Percentiles rank a stretch among this genome's conserved stretches.
Evolutionary conservation across 495 filamentous ascomycete genomes (phyloP).

Genomic region (Penicillium samsonianum): DNA sequence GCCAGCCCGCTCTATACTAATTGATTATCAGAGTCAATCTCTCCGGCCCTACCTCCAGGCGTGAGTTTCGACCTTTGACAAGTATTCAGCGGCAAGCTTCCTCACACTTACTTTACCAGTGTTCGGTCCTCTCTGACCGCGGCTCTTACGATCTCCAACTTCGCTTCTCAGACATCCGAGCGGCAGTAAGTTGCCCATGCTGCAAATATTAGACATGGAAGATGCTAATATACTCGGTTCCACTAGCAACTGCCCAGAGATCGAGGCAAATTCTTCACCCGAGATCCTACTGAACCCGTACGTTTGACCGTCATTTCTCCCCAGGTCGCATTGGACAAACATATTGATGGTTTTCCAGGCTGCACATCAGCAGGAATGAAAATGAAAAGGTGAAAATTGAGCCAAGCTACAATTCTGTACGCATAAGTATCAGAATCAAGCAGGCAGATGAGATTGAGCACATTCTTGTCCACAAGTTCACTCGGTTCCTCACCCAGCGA

Average conservation of each 20-base stretch:
- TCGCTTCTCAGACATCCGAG: slow-evolving; percentile 93
- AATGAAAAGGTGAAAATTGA: slow-evolving; percentile 81
- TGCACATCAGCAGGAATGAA: slow-evolving; percentile 80
- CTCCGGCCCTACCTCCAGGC: slow-evolving; percentile 90
- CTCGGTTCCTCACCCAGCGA: slow-evolving; percentile 90
- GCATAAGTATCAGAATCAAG: slow-evolving; percentile 97
- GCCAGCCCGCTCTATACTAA: slow-evolving; percentile 10
- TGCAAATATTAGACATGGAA: background rate
- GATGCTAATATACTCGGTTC: background rate
- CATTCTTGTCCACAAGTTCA: slow-evolving; percentile 94
- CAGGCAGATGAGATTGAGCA: slow-evolving; percentile 99
- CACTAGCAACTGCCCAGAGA: slow-evolving; percentile 83
- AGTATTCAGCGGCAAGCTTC: background rate
- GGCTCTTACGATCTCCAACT: slow-evolving; percentile 93
- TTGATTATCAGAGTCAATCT: slow-evolving; percentile 78
- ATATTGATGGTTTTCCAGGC: slow-evolving; percentile 6
- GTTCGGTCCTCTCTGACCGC: slow-evolving; percentile 92
- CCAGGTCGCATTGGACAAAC: background rate
- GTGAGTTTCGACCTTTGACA: background rate
- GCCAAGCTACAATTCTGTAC: slow-evolving; percentile 91
- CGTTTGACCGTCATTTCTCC: background rate
- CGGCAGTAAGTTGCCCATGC: slow-evolving; percentile 47
- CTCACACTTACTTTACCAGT: slow-evolving; percentile 28
- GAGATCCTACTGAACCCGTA: slow-evolving; percentile 94
- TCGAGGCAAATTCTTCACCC: slow-evolving; percentile 78